Conservation (phyloP, 331 rosid species). For the Rhamnella rubrinervis region DNA sequence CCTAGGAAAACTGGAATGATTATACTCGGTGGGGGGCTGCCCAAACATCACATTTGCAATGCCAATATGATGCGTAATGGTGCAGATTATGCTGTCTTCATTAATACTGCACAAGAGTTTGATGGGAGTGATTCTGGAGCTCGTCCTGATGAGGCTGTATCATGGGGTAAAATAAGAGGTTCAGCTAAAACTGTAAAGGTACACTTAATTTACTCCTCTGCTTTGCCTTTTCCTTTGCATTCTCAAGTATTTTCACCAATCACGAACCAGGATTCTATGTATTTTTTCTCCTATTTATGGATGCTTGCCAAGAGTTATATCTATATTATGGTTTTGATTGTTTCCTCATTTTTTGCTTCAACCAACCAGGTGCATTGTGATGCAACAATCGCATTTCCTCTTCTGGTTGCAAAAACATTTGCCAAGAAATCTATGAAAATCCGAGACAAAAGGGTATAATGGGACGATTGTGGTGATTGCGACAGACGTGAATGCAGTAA, state of each 20-base stretch:
- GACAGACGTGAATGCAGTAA: too few species aligned
- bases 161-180: conserved; percentile 84
- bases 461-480: too few species aligned
- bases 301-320: not conserved
- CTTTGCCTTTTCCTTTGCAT: conserved; percentile 3
- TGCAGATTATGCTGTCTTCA: conserved; percentile 85
- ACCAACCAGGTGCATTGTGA: conserved; percentile 83
- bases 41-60: conserved; percentile 97
- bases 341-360: conserved; percentile 6
- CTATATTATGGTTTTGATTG: not conserved
- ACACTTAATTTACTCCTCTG: not conserved
- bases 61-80: conserved; percentile 99
- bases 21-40: conserved; percentile 89
- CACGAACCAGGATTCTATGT: too few species aligned
- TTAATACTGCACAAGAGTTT: conserved; percentile 90
- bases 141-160: conserved; percentile 88
- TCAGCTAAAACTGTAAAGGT: conserved; percentile 93
- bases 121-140: conserved; percentile 99
- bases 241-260: not conserved
- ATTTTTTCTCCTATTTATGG: too few species aligned
- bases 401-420: conserved; percentile 88
- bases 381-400: conserved; percentile 93
- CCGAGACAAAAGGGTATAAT: too few species aligned
- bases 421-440: conserved; percentile 41
- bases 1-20: conserved; percentile 94